A percentile compares a stretch with the other conserved stretches of the same genome.
Conservation (phyloP, 2,329 filamentous ascomycete genomes). For the Cytospora mali region DNA sequence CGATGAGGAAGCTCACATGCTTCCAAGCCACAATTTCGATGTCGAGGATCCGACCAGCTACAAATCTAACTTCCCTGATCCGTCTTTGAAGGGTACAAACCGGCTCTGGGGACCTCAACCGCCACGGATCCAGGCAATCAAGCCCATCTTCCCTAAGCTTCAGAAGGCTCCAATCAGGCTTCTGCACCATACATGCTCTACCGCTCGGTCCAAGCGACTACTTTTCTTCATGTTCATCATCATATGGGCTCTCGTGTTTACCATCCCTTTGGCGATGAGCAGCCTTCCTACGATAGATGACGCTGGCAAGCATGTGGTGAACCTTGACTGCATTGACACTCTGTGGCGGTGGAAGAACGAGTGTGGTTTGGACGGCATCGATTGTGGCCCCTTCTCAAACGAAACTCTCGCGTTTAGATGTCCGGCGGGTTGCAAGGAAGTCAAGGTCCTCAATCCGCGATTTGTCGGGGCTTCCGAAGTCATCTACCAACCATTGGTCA, state of each 20-base stretch:
- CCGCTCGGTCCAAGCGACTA: background rate
- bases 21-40: background rate
- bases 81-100: background rate
- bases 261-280: background rate
- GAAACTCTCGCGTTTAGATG: slow-evolving; percentile 59
- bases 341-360: slow-evolving; percentile 59
- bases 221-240: background rate
- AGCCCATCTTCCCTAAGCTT: background rate
- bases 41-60: background rate
- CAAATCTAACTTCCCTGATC: background rate
- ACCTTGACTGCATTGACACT: slow-evolving; percentile 55
- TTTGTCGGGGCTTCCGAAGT: slow-evolving; percentile 70
- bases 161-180: background rate
- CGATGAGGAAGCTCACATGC: background rate
- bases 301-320: slow-evolving; percentile 25
- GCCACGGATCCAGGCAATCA: background rate
- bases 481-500: slow-evolving; percentile 64
- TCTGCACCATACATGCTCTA: background rate
- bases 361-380: slow-evolving; percentile 61
- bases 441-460: slow-evolving; percentile 65
- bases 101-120: background rate
- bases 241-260: background rate
- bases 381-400: slow-evolving; percentile 63
- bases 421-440: slow-evolving; percentile 58
- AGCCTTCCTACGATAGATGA: slow-evolving; percentile 1